Evolutionary conservation across 225 moss, liverwort and hornwort species (phyloP).

Genomic region (Physcomitrium patens): DNA sequence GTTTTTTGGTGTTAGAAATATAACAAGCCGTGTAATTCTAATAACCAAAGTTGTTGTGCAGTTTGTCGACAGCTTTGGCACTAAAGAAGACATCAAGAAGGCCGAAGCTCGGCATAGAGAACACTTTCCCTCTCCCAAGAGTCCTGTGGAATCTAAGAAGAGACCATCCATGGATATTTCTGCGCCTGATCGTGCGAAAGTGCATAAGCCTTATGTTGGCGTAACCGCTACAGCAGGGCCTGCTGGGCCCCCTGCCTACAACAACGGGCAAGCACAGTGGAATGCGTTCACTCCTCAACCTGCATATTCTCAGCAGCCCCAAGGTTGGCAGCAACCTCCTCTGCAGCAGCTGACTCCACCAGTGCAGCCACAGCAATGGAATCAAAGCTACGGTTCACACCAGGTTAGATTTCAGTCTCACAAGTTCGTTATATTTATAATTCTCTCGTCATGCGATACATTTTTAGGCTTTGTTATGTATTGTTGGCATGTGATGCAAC

Average conservation of each 20-base stretch:
- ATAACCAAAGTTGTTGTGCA: slow-evolving; percentile 32
- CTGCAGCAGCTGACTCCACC: slow-evolving; percentile 87
- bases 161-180: slow-evolving; percentile 84
- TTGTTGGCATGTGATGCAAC: no score
- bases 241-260: slow-evolving; percentile 70
- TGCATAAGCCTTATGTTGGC: slow-evolving; percentile 82
- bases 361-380: slow-evolving; percentile 93
- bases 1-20: no score
- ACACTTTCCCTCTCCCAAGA: slow-evolving; percentile 72
- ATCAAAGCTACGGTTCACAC: slow-evolving; percentile 85
- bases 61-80: slow-evolving; percentile 88
- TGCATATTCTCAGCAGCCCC: slow-evolving; percentile 77
- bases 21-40: no score
- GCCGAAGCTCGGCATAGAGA: slow-evolving; percentile 78
- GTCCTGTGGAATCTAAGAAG: slow-evolving; percentile 83
- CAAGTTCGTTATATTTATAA: no score
- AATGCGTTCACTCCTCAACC: slow-evolving; percentile 77
- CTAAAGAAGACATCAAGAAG: slow-evolving; percentile 77
- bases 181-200: slow-evolving; percentile 75
- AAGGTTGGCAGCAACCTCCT: slow-evolving; percentile 95
- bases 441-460: no score
- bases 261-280: slow-evolving; percentile 87
- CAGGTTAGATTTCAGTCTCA: slow-evolving; percentile 53
- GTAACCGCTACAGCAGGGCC: slow-evolving; percentile 75
- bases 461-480: no score